These are phyloP conservation scores for Daldinia sp. DNA, from an alignment of 2,329 filamentous ascomycete species.

Conservation along the genomic window DNA sequence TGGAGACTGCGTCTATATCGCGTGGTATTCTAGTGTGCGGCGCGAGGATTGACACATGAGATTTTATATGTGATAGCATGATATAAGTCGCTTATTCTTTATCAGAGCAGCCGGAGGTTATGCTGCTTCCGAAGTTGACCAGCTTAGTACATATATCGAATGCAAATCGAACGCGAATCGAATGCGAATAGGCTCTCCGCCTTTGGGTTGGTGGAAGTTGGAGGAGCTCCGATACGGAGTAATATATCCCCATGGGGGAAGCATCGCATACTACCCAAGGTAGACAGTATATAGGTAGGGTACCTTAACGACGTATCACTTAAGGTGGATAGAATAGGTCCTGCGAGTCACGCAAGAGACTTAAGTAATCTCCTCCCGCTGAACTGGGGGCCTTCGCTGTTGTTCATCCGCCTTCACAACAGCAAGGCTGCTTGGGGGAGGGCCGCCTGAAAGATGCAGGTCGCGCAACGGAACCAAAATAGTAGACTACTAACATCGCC, in stretches of 20 bases:
- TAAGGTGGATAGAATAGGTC: neutral
- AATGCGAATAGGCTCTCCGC: slow-evolving; percentile 11
- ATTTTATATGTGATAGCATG: slow-evolving; percentile 7
- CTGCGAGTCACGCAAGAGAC: neutral
- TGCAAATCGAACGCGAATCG: no score
- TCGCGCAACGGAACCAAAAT: slow-evolving; percentile 25
- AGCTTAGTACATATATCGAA: slow-evolving; percentile 7
- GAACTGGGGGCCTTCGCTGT: slow-evolving; percentile 20
- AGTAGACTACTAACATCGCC: slow-evolving; percentile 31
- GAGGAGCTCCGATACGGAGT: slow-evolving; percentile 23
- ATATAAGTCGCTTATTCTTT: slow-evolving; percentile 16
- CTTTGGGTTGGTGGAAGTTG: slow-evolving; percentile 2
- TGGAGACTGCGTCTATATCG: neutral
- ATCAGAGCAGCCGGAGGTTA: slow-evolving; percentile 7
- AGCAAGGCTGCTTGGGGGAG: slow-evolving; percentile 37
- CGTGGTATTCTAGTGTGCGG: neutral
- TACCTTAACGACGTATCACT: slow-evolving; percentile 4
- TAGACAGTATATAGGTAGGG: slow-evolving; percentile 10
- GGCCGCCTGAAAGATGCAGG: slow-evolving; percentile 22
- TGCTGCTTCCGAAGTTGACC: slow-evolving; percentile 15
- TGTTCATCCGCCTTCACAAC: slow-evolving; percentile 22
- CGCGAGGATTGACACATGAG: neutral
- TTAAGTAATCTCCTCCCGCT: slow-evolving; percentile 26
- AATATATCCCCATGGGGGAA: slow-evolving; percentile 28
- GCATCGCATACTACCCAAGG: slow-evolving; percentile 10